Percentiles rank a stretch among this genome's conserved stretches.
Evolutionary conservation across 1,139 yeast genomes (phyloP).

Genomic region (Diutina scorzettiae): DNA sequence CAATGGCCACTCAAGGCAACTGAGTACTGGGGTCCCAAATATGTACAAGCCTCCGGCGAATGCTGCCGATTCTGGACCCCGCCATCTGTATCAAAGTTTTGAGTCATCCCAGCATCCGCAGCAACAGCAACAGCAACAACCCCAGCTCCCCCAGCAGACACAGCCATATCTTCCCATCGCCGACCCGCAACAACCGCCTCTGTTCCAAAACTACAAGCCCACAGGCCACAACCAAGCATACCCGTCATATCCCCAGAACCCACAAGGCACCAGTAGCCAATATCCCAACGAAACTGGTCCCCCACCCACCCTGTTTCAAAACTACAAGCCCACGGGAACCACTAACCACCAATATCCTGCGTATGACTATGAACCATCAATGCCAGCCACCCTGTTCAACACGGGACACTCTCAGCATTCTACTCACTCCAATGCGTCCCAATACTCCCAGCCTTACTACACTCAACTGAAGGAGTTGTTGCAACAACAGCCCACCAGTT

Average conservation of each 20-base stretch:
- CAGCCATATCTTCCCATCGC: no score
- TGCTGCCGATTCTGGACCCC: neutral
- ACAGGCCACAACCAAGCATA: no score
- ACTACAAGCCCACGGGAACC: constrained; percentile 1
- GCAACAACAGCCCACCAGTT: constrained; percentile 24
- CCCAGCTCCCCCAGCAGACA: neutral
- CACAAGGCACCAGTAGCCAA: no score
- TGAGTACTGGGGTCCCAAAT: neutral
- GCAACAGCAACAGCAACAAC: neutral
- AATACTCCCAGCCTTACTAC: constrained; percentile 4
- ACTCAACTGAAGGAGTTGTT: constrained; percentile 8
- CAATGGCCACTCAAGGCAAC: no score
- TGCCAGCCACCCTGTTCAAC: neutral
- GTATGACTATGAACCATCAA: neutral
- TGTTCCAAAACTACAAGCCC: neutral
- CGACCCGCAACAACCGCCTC: neutral
- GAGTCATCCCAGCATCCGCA: no score
- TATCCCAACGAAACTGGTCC: neutral
- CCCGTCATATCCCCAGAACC: neutral
- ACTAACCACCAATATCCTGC: neutral
- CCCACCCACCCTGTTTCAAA: constrained; percentile 3
- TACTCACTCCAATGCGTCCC: neutral
- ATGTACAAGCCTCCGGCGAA: neutral
- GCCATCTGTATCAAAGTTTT: neutral
- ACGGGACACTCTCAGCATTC: neutral